Evolutionary conservation across 306 rosid species (phyloP).

Genomic region (Fragaria vesca): DNA sequence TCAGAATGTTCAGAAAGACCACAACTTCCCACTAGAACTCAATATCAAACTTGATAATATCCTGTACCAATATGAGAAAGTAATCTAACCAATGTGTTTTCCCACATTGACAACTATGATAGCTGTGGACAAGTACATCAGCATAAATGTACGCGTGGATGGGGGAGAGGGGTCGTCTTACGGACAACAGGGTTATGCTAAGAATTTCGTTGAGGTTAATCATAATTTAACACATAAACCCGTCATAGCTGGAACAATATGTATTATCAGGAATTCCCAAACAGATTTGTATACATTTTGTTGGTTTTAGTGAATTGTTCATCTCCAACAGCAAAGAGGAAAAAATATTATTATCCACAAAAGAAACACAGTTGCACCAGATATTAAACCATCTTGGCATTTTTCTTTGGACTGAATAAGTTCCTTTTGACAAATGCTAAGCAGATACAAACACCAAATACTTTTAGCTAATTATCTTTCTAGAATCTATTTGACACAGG

Average conservation of each 20-base stretch:
- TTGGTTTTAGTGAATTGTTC: background rate
- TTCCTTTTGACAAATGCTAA: background rate
- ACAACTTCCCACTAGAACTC: background rate
- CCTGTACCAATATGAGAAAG: constrained; percentile 3
- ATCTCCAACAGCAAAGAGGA: background rate
- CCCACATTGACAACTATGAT: background rate
- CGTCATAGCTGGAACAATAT: background rate
- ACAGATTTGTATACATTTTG: background rate
- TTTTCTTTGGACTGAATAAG: background rate
- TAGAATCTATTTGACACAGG: background rate
- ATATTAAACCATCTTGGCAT: background rate
- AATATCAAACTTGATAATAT: background rate
- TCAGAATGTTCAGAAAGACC: background rate
- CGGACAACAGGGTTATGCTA: no score
- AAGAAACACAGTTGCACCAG: background rate
- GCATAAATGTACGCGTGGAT: background rate
- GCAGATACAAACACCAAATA: background rate
- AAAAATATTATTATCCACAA: background rate
- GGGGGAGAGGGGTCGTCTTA: no score
- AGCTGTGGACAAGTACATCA: background rate
- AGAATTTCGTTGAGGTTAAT: no score
- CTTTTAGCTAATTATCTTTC: background rate
- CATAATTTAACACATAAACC: background rate
- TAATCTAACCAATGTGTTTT: background rate
- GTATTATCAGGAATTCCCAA: background rate